A percentile compares a stretch with the other conserved stretches of the same genome.
Evolutionary conservation across 345 rosid species (phyloP).

Genomic region (Dimocarpus longan): DNA sequence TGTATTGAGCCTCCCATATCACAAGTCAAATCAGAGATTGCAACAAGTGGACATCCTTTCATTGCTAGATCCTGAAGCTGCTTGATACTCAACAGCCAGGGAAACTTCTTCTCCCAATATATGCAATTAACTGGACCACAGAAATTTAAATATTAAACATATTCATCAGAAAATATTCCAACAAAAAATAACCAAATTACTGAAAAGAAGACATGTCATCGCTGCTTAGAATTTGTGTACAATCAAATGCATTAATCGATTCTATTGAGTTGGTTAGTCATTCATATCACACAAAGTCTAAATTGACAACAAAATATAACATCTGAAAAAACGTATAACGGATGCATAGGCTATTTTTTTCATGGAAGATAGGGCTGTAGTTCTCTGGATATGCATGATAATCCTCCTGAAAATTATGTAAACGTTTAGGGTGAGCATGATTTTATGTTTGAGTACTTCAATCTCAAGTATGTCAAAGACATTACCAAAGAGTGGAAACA

Average conservation of each 20-base stretch:
- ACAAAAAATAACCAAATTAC: too few species aligned
- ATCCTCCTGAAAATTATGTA: constrained; percentile 56
- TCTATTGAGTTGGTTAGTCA: not conserved
- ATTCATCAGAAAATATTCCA: not conserved
- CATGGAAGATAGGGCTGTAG: constrained; percentile 69
- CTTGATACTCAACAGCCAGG: constrained; percentile 57
- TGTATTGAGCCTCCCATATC: constrained; percentile 82
- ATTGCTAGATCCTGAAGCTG: constrained; percentile 62
- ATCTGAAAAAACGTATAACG: constrained; percentile 35
- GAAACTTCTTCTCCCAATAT: constrained; percentile 92
- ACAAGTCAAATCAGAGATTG: constrained; percentile 86
- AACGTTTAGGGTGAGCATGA: not conserved
- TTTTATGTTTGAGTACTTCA: not conserved
- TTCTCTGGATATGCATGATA: constrained; percentile 89
- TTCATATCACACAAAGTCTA: not conserved
- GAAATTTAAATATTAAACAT: constrained; percentile 13
- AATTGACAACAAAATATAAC: not conserved
- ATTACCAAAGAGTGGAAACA: not conserved
- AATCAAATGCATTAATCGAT: not conserved
- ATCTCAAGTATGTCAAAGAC: not conserved
- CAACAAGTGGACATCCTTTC: constrained; percentile 72
- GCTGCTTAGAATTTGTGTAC: not conserved
- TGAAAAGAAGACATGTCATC: not conserved
- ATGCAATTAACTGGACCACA: constrained; percentile 74
- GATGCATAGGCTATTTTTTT: constrained; percentile 72